phyloP scores from a whole-genome alignment of 2,329 filamentous ascomycete species.

The Claviceps quebecensis region DNA sequence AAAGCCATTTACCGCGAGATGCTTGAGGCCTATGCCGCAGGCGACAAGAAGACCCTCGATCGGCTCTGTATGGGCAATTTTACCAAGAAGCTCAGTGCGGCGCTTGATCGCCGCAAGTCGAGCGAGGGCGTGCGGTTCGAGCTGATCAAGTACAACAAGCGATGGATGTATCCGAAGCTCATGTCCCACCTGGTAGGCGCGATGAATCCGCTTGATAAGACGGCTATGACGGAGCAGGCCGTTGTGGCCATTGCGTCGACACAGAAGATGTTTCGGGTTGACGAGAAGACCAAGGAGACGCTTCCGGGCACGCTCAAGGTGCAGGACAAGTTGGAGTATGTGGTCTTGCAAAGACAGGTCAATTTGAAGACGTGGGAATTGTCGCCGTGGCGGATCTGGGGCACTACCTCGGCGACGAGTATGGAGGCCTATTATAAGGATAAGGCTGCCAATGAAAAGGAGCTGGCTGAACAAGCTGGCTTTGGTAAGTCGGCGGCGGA shows the following conservation, averaged over 20 bases:
- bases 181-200: conserved; percentile 39
- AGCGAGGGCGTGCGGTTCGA: conserved; percentile 37
- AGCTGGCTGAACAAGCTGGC: conserved; percentile 20
- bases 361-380: conserved; percentile 32
- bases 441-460: conserved; percentile 19
- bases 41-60: conserved; percentile 36
- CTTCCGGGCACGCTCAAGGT: conserved; percentile 34
- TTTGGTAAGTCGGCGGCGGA: conserved; percentile 12
- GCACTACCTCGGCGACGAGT: conserved; percentile 42
- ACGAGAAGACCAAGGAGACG: conserved; percentile 21
- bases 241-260: conserved; percentile 45
- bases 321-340: conserved; percentile 46
- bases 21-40: conserved; percentile 45
- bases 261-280: conserved; percentile 36
- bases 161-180: conserved; percentile 30
- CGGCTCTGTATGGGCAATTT: conserved; percentile 41
- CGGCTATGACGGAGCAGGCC: conserved; percentile 31
- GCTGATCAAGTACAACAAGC: conserved; percentile 34
- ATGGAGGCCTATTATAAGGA: conserved; percentile 26
- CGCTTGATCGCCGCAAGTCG: conserved; percentile 37
- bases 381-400: conserved; percentile 50
- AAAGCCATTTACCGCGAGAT: conserved; percentile 46
- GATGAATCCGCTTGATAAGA: conserved; percentile 28
- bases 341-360: conserved; percentile 42
- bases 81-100: conserved; percentile 33